Evolutionary conservation across 768 basidiomycete species (phyloP).

Genomic region (Boletus pseudo-olivaceus): DNA sequence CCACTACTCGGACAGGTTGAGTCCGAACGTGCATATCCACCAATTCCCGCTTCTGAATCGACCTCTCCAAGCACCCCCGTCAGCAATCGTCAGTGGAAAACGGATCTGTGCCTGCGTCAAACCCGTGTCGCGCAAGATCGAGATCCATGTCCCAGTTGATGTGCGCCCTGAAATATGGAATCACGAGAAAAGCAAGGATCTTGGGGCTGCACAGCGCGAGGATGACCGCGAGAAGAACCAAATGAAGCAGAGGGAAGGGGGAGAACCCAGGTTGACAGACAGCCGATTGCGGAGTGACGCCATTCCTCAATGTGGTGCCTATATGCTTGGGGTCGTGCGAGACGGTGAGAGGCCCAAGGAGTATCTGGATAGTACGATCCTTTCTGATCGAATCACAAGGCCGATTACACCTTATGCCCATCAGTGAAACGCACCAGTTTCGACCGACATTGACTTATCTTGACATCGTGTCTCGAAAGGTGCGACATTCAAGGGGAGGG

Average conservation of each 20-base stretch:
- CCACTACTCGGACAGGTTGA: conserved; percentile 59
- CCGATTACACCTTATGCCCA: conserved; percentile 72
- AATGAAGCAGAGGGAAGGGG: conserved; percentile 44
- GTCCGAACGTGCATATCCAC: conserved; percentile 68
- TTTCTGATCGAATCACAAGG: conserved; percentile 39
- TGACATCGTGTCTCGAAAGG: conserved; percentile 66
- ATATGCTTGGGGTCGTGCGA: conserved; percentile 75
- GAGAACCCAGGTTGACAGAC: conserved; percentile 63
- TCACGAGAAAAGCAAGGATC: conserved; percentile 58
- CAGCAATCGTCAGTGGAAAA: conserved; percentile 69
- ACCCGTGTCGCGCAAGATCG: conserved; percentile 55
- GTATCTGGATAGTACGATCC: not conserved
- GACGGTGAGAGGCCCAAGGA: conserved; percentile 48
- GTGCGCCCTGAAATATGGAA: conserved; percentile 80
- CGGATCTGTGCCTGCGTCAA: conserved; percentile 73
- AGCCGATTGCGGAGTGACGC: conserved; percentile 71
- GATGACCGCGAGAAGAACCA: conserved; percentile 78
- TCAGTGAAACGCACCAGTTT: conserved; percentile 76
- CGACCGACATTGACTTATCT: conserved; percentile 81
- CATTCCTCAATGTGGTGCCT: conserved; percentile 57
- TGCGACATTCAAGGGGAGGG: conserved; percentile 45
- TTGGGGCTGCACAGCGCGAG: conserved; percentile 62
- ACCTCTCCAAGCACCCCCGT: conserved; percentile 73
- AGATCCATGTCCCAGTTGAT: conserved; percentile 82
- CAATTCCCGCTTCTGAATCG: conserved; percentile 77